These are phyloP conservation scores for Colletotrichum cordylinicola DNA, from an alignment of 2,329 filamentous ascomycete species.

Conservation along the genomic window DNA sequence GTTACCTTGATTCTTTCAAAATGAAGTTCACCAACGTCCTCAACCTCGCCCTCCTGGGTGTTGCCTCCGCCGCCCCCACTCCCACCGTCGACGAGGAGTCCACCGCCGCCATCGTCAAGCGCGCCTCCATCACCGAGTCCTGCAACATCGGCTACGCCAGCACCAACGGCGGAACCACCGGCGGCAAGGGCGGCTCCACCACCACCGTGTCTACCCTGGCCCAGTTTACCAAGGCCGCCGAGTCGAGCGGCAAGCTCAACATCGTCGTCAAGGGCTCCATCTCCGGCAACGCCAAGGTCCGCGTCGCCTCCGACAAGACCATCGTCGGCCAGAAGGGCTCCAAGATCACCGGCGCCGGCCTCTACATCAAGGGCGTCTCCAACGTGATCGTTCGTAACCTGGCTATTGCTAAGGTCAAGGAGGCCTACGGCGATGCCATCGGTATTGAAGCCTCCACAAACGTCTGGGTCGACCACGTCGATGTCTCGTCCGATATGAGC, in stretches of 20 bases:
- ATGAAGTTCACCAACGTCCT: slow-evolving; percentile 38
- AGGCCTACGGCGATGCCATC: slow-evolving; percentile 63
- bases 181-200: slow-evolving; percentile 55
- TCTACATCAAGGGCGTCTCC: slow-evolving; percentile 55
- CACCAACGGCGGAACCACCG: slow-evolving; percentile 50
- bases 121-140: slow-evolving; percentile 40
- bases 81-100: slow-evolving; percentile 31
- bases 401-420: slow-evolving; percentile 61
- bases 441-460: slow-evolving; percentile 62
- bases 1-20: not conserved
- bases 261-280: slow-evolving; percentile 48
- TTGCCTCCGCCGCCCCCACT: slow-evolving; percentile 34
- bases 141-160: slow-evolving; percentile 40
- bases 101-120: slow-evolving; percentile 35
- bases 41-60: slow-evolving; percentile 30
- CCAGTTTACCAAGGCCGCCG: slow-evolving; percentile 51
- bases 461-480: slow-evolving; percentile 72
- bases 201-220: slow-evolving; percentile 54
- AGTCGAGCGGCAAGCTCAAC: slow-evolving; percentile 46
- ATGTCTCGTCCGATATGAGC: slow-evolving; percentile 64
- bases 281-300: slow-evolving; percentile 43
- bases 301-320: slow-evolving; percentile 49
- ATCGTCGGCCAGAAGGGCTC: slow-evolving; percentile 45
- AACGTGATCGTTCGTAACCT: slow-evolving; percentile 71
- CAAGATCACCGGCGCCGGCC: slow-evolving; percentile 50